Base-by-base conservation (phyloP, 805 yeast genomes). In the Lachancea lanzarotensis region DNA sequence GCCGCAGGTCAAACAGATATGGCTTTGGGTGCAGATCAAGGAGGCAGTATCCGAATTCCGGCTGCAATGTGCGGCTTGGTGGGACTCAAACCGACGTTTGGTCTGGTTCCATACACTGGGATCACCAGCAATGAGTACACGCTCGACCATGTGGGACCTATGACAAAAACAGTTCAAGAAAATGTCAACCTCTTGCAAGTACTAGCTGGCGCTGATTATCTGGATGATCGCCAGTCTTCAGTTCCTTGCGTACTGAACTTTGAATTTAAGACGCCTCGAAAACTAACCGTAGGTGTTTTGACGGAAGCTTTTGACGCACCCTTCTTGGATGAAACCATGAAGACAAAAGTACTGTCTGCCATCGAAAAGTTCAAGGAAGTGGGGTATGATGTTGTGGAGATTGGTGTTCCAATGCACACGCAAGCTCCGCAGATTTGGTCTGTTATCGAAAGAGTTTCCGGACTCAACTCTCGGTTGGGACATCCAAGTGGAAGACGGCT, bases 61-160 rank as follows among this genome's bases (percentile, higher is more conserved):
- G 76, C 76, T 8, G 67, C 72, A 45, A 68, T 67, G 54, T 70
- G 74, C 52, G 70, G 68, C 13, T 56, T 69, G 10, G 59, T 69
- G 40, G 78, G 78, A 33, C 66, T 73, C 51, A 74, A 74, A 51
- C 78, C 79, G 3, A 65, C 75, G 0, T 73, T 72, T 54, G 79
- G 79, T 10, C 47, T 64, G 20, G 63, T 65, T 17, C 68, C 68
- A 2, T 62, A 55, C 51, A 63, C 72, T 13, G 71, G 70, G n/a
- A 58, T 63, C 32, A 65, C 63, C 7, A 57, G 63, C 33, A 51
- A 60, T 38, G 70, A 65, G 38, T 55, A 62, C 7, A 63, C 60
- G 35, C 59, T 60, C 35, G 72, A 67, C 44, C 68, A 65, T 49
- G 62, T 66, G 15, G 72, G 72, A 6, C 68, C 69, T n/a, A 62